A percentile compares a stretch with the other conserved stretches of the same genome.
Conservation (phyloP, 2,329 filamentous ascomycete species). For the Pseudogymnoascus sp. region DNA sequence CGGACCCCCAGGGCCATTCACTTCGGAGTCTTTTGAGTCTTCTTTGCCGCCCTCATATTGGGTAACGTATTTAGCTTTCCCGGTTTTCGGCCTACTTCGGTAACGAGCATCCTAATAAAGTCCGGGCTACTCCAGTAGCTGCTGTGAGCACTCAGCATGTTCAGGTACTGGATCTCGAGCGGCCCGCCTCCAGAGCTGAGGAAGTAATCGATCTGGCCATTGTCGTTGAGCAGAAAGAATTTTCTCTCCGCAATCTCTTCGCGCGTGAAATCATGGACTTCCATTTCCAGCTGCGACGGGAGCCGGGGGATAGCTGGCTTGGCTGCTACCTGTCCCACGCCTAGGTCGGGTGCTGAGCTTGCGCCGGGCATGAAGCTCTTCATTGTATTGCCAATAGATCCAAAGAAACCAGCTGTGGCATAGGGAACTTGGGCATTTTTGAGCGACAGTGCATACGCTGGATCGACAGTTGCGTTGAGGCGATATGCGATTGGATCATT, state of each 20-base stretch:
- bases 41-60: conserved; percentile 51
- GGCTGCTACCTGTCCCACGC: conserved; percentile 30
- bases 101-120: conserved; percentile 81
- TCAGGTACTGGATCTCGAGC: conserved; percentile 90
- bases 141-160: conserved; percentile 92
- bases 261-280: conserved; percentile 87
- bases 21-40: conserved; percentile 8
- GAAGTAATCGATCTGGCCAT: conserved; percentile 90
- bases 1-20: neutral
- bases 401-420: conserved; percentile 56
- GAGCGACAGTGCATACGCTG: conserved; percentile 65
- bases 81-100: conserved; percentile 71
- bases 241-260: conserved; percentile 90
- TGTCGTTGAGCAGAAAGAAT: conserved; percentile 84
- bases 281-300: conserved; percentile 71
- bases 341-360: conserved; percentile 25
- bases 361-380: conserved; percentile 52
- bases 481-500: conserved; percentile 79
- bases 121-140: conserved; percentile 87
- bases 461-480: conserved; percentile 83
- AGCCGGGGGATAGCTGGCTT: conserved; percentile 36
- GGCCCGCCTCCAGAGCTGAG: conserved; percentile 76
- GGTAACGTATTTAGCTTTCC: conserved; percentile 55
- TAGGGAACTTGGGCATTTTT: conserved; percentile 73
- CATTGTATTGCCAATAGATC: conserved; percentile 55